A percentile compares a stretch with the other conserved stretches of the same genome.
These are phyloP conservation scores for Penicillium crystallinum DNA, from an alignment of 495 filamentous ascomycete species.

Conservation along the genomic window DNA sequence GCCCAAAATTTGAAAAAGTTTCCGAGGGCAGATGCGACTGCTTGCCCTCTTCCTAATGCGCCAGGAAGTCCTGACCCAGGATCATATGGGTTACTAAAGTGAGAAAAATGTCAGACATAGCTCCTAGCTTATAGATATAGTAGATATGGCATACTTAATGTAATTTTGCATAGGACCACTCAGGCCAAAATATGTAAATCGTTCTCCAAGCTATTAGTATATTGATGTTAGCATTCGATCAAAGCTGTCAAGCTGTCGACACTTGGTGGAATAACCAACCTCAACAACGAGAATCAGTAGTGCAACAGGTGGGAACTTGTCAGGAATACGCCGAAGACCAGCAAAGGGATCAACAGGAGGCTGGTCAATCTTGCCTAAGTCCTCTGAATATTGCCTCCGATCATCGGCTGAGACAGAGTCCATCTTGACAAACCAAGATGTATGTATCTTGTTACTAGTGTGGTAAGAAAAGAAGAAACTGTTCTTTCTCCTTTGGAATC, in stretches of 20 bases:
- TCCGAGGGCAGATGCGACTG: constrained; percentile 10
- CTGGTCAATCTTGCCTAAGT: background rate
- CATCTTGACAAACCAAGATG: background rate
- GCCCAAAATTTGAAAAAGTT: constrained; percentile 23
- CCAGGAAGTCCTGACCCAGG: constrained; percentile 11
- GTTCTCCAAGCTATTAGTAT: constrained; percentile 1
- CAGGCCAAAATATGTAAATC: constrained; percentile 8
- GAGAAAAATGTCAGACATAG: background rate
- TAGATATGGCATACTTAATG: constrained; percentile 5
- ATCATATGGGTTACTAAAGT: constrained; percentile 11
- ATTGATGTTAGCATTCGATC: background rate
- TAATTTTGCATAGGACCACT: constrained; percentile 17
- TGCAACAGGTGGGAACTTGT: background rate
- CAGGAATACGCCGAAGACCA: background rate
- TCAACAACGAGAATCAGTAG: constrained; percentile 4
- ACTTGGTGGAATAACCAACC: background rate
- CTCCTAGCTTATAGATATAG: background rate
- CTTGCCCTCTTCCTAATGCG: constrained; percentile 10
- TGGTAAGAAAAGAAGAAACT: background rate
- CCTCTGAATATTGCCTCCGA: background rate
- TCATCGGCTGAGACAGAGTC: background rate
- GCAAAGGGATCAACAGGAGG: background rate
- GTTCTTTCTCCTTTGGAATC: background rate
- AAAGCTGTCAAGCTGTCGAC: background rate
- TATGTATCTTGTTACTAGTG: background rate